Percentiles rank a stretch among this genome's conserved stretches.
Evolutionary conservation across 192 early-diverging fungal genomes (phyloP).

Genomic region (Umbelopsis sp.): DNA sequence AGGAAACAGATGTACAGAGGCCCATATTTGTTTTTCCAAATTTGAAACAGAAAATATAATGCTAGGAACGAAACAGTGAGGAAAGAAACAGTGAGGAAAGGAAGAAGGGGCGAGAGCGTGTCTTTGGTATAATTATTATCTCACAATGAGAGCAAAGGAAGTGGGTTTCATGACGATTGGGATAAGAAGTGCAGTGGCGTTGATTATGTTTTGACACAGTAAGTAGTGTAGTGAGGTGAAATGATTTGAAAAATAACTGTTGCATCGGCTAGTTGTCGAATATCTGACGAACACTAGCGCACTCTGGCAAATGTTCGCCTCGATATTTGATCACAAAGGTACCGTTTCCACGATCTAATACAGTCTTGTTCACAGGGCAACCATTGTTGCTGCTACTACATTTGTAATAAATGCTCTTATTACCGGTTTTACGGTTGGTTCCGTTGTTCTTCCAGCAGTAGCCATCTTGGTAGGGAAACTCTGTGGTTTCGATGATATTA

Average conservation of each 20-base stretch:
- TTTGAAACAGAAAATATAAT: neutral
- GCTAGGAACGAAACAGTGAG: neutral
- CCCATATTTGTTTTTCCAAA: neutral
- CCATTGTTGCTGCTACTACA: slow-evolving; percentile 57
- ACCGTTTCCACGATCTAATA: slow-evolving; percentile 53
- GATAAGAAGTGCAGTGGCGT: neutral
- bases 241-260: neutral
- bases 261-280: slow-evolving; percentile 24
- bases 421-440: slow-evolving; percentile 56
- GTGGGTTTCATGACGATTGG: neutral
- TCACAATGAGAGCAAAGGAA: neutral
- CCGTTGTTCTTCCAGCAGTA: slow-evolving; percentile 65
- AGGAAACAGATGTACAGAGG: neutral
- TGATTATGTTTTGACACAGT: neutral
- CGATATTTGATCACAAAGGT: slow-evolving; percentile 58
- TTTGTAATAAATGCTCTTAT: slow-evolving; percentile 63
- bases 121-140: neutral
- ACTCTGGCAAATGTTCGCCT: slow-evolving; percentile 53
- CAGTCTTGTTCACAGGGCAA: slow-evolving; percentile 58
- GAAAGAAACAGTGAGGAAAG: neutral
- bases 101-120: neutral
- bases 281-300: slow-evolving; percentile 39
- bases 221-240: neutral
- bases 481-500: slow-evolving; percentile 53
- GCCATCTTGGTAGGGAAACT: slow-evolving; percentile 47